Conservation (phyloP, 495 filamentous ascomycete species). For the Penicillium psychrofluorescens region DNA sequence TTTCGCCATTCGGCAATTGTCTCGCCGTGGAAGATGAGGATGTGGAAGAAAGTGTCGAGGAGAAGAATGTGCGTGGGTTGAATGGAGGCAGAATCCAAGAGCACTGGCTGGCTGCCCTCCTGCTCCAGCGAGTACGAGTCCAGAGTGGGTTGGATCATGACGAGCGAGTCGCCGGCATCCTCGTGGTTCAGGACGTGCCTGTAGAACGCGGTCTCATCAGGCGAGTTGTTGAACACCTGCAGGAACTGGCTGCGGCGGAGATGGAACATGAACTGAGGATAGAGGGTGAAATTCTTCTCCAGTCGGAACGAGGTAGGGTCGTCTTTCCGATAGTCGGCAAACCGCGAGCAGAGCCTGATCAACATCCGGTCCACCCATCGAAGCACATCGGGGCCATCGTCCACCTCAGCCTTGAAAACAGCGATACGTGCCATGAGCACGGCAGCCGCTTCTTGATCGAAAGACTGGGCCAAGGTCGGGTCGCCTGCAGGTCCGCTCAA, state of each 20-base stretch:
- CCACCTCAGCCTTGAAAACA: constrained; percentile 97
- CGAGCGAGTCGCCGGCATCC: constrained; percentile 90
- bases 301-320: constrained; percentile 95
- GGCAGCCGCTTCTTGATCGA: constrained; percentile 96
- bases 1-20: constrained; percentile 98
- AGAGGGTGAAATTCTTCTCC: constrained; percentile 98
- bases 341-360: constrained; percentile 90
- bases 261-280: constrained; percentile 99
- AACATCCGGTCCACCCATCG: constrained; percentile 99
- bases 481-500: constrained; percentile 93
- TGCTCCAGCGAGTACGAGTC: constrained; percentile 97
- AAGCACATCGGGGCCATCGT: constrained; percentile 97
- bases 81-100: constrained; percentile 93
- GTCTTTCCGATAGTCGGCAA: constrained; percentile 98
- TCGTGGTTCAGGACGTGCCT: constrained; percentile 95
- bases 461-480: constrained; percentile 94
- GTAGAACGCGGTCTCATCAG: constrained; percentile 98
- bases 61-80: constrained; percentile 91
- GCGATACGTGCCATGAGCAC: constrained; percentile 98
- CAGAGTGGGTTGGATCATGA: constrained; percentile 98
- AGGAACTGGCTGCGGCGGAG: constrained; percentile 94
- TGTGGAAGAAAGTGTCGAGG: constrained; percentile 98
- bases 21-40: constrained; percentile 97
- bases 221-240: constrained; percentile 99
- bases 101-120: constrained; percentile 81